Evolutionary conservation across 257 asterid species (phyloP).

Genomic region (Rubia yunnanensis): DNA sequence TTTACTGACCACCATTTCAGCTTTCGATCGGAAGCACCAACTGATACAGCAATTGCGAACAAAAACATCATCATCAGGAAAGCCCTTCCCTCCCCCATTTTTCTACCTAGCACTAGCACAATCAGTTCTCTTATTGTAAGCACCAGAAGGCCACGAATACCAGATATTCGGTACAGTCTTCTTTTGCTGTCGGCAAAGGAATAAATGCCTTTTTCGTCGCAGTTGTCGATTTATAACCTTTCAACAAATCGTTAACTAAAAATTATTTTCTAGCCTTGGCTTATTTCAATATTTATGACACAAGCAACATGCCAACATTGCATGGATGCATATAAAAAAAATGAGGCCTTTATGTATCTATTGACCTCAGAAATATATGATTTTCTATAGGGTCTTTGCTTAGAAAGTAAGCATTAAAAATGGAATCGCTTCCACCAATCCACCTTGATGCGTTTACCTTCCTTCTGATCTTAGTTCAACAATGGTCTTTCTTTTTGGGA

Average conservation of each 20-base stretch:
- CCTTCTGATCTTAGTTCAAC: background rate
- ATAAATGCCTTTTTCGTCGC: background rate
- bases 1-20: constrained; percentile 52
- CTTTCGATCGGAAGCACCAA: constrained; percentile 35
- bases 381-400: constrained; percentile 10
- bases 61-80: constrained; percentile 26
- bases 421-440: constrained; percentile 9
- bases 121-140: background rate
- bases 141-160: background rate
- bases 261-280: background rate
- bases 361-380: background rate
- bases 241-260: background rate
- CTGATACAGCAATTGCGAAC: constrained; percentile 27
- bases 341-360: background rate
- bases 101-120: constrained; percentile 8
- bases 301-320: background rate
- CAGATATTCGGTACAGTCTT: background rate
- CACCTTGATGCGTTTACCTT: constrained; percentile 5
- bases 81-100: constrained; percentile 30
- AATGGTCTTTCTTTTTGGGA: background rate
- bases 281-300: background rate
- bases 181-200: constrained; percentile 5
- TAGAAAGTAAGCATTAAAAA: constrained; percentile 9
- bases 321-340: background rate
- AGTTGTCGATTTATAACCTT: constrained; percentile 7